Conservation (phyloP, 257 asterid genomes). For the Craterostigma plantagineum region DNA sequence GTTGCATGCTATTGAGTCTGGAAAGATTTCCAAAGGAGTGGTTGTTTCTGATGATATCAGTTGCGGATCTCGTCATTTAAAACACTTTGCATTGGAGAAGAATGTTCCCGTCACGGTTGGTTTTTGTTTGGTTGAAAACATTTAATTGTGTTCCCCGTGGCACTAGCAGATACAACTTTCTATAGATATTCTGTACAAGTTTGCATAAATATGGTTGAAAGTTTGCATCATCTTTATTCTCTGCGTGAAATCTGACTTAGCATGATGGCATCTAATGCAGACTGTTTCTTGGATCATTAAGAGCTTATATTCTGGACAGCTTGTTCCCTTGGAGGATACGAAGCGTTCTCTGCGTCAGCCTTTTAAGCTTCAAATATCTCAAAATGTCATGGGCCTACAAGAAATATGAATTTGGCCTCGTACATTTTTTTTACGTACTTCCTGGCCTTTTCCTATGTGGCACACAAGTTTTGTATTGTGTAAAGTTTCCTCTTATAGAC, state of each 20-base stretch:
- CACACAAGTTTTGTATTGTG: no score
- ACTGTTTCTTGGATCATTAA: conserved; percentile 48
- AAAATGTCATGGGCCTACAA: conserved; percentile 22
- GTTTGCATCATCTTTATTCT: not conserved
- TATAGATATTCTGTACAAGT: no score
- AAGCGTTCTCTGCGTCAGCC: conserved; percentile 12
- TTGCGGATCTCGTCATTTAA: conserved; percentile 54
- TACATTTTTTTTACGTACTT: conserved; percentile 10
- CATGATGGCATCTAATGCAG: conserved; percentile 28
- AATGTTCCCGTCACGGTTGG: conserved; percentile 45
- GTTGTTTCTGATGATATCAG: conserved; percentile 38
- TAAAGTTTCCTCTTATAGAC: no score
- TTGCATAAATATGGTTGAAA: not conserved
- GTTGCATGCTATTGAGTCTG: conserved; percentile 41
- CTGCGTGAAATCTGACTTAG: conserved; percentile 4
- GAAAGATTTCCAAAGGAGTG: conserved; percentile 30
- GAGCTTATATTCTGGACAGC: conserved; percentile 49
- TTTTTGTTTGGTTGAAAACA: conserved; percentile 4
- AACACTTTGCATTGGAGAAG: conserved; percentile 54
- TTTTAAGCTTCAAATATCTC: conserved; percentile 16
- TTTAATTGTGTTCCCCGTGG: conserved; percentile 7
- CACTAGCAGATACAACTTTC: not conserved
- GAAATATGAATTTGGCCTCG: conserved; percentile 29
- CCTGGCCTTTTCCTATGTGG: no score
- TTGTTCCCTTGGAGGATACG: conserved; percentile 34